Evolutionary conservation across 2,329 filamentous ascomycete genomes (phyloP), one percentile per base, ranked within the genome.

Genomic region (Colletotrichum plurivorum): DNA sequence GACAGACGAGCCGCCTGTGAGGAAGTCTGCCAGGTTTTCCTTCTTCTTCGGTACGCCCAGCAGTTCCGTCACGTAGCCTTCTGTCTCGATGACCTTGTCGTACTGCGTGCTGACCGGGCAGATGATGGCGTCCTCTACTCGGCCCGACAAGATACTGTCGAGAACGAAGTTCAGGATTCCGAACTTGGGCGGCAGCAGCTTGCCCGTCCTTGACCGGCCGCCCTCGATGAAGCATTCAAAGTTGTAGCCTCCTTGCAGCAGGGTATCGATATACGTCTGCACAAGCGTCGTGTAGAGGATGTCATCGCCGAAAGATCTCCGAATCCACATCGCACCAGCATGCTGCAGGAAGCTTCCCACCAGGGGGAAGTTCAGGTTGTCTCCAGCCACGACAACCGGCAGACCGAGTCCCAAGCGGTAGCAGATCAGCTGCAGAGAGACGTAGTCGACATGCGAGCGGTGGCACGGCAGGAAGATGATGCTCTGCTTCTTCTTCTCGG

Each of bases 191-290:
- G 94, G 92, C 13, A 99, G 81, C 3, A 99, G 87, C 81, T 99
- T 99, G 31, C 96, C 96, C 0, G 95, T 99, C 59, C 96, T 87
- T 39, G 95, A 98, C 18, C 96, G 88, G 1, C 95, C 95, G 16
- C 96, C 96, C 82, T 99, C 96, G 68, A 99, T 97, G 75, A 99
- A 99, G 79, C 96, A 99, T 79, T 98, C 95, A 56, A 99, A 89
- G 78, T 99, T 98, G 81, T 92, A 97, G 0, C 96, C 96, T 72
- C 94, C 91, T 76, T 96, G 93, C 3, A 99, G 84, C 51, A 99
- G 79, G 0, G 94, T 97, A 78, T 99, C 96, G 74, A 99, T 94
- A 76, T 99, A 99, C 7, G 94, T 89, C 79, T 99, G 96, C 7
- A 99, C 95, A n/a, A 98, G 85, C 0, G 95, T 95, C 5, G 90